phyloP scores from a whole-genome alignment of 208 protist genomes.

The Leishmania mexicana region DNA sequence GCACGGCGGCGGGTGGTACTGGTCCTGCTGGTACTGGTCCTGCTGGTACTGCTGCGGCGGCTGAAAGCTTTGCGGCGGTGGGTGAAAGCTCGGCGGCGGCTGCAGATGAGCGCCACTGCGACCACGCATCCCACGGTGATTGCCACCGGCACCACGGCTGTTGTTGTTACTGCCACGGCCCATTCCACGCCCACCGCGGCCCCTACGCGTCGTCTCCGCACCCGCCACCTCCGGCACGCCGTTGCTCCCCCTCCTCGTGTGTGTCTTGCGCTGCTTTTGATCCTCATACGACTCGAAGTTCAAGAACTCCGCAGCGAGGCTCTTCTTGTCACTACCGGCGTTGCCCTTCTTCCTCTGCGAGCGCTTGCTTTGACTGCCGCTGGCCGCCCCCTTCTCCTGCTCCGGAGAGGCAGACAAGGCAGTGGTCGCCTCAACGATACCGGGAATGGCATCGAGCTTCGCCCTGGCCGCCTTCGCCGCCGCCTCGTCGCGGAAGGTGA shows the following conservation, averaged over 20 bases:
- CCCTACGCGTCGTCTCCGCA: neutral
- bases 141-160: constrained; percentile 1
- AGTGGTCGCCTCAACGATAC: constrained; percentile 35
- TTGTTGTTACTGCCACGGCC: constrained; percentile 11
- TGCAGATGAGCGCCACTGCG: constrained; percentile 19
- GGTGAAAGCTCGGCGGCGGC: neutral
- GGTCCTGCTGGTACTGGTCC: neutral
- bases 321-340: constrained; percentile 24
- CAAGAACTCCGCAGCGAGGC: constrained; percentile 62
- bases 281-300: constrained; percentile 52
- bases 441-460: constrained; percentile 51
- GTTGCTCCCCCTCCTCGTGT: constrained; percentile 3
- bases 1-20: constrained; percentile 6
- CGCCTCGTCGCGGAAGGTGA: constrained; percentile 66
- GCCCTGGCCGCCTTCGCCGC: constrained; percentile 32
- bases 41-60: constrained; percentile 7
- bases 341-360: constrained; percentile 22
- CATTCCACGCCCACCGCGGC: constrained; percentile 14
- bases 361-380: constrained; percentile 9
- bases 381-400: constrained; percentile 22
- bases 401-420: constrained; percentile 7
- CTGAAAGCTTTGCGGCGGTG: neutral
- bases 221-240: neutral
- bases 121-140: constrained; percentile 14
- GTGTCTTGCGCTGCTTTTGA: constrained; percentile 15